Conservation (phyloP, 169 alveolate species). For the Besnoitia besnoiti region DNA sequence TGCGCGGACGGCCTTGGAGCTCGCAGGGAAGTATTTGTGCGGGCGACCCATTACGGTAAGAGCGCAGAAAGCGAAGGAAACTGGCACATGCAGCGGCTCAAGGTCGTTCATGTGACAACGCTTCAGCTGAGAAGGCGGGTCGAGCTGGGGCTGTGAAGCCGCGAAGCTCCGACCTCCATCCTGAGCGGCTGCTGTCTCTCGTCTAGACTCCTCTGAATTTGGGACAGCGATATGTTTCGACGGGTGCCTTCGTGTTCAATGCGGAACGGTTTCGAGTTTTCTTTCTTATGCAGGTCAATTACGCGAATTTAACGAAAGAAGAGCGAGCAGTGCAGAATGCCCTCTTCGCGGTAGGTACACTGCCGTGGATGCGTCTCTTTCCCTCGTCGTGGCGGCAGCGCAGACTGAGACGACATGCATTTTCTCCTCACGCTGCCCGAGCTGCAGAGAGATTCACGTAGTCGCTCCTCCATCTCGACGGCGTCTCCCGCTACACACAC, state of each 20-base stretch:
- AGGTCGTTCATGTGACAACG: background rate
- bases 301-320: slow-evolving; percentile 54
- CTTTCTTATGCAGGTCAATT: slow-evolving; percentile 19
- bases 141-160: too few species aligned
- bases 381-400: background rate
- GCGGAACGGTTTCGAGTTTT: background rate
- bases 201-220: too few species aligned
- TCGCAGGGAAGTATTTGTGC: slow-evolving; percentile 11
- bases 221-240: too few species aligned
- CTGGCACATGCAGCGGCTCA: background rate
- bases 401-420: too few species aligned
- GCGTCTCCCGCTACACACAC: background rate
- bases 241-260: too few species aligned
- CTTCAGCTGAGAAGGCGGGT: background rate
- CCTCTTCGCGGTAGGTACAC: slow-evolving; percentile 15
- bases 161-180: too few species aligned
- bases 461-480: too few species aligned
- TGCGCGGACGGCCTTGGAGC: slow-evolving; percentile 51
- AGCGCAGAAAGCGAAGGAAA: background rate
- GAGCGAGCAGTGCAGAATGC: slow-evolving; percentile 53
- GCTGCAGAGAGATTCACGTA: too few species aligned
- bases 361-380: background rate
- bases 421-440: too few species aligned
- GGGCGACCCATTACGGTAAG: slow-evolving; percentile 46
- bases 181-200: too few species aligned